A percentile compares a stretch with the other conserved stretches of the same genome.
These are phyloP conservation scores for Linnemannia schmuckeri DNA, from an alignment of 192 early-diverging fungal species.

Conservation along the genomic window DNA sequence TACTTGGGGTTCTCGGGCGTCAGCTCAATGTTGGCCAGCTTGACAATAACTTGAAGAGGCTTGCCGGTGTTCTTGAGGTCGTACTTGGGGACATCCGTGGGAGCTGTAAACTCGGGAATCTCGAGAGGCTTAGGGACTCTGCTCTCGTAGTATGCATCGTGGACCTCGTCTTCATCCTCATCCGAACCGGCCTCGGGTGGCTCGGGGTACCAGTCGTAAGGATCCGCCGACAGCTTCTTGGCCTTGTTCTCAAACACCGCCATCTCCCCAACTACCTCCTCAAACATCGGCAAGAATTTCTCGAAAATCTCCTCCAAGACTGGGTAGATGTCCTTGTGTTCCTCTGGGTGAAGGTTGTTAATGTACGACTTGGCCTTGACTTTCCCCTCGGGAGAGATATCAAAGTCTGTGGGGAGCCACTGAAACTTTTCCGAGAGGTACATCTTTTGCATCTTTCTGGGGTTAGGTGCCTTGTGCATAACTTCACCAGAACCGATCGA, in stretches of 20 bases:
- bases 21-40: slow-evolving; percentile 77
- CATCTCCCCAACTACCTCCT: slow-evolving; percentile 58
- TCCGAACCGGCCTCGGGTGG: neutral
- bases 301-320: slow-evolving; percentile 65
- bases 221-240: neutral
- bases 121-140: slow-evolving; percentile 26
- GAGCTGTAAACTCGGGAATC: slow-evolving; percentile 21
- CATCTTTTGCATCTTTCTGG: neutral
- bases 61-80: slow-evolving; percentile 40
- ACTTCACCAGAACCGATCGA: slow-evolving; percentile 1
- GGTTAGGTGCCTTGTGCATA: neutral
- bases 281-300: slow-evolving; percentile 75
- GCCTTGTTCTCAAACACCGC: neutral
- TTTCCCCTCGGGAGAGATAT: slow-evolving; percentile 62
- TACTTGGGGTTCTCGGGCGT: slow-evolving; percentile 74
- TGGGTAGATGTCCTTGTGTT: slow-evolving; percentile 64
- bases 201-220: slow-evolving; percentile 21
- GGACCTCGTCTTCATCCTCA: slow-evolving; percentile 23
- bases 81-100: slow-evolving; percentile 26
- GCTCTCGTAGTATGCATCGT: slow-evolving; percentile 40
- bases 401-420: slow-evolving; percentile 80
- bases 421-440: slow-evolving; percentile 56
- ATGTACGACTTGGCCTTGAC: slow-evolving; percentile 72
- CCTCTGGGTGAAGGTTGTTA: slow-evolving; percentile 77
- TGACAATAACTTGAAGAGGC: slow-evolving; percentile 70